Evolutionary conservation across 1,139 yeast genomes (phyloP).

Genomic region (Scheffersomyces cryptocercus): DNA sequence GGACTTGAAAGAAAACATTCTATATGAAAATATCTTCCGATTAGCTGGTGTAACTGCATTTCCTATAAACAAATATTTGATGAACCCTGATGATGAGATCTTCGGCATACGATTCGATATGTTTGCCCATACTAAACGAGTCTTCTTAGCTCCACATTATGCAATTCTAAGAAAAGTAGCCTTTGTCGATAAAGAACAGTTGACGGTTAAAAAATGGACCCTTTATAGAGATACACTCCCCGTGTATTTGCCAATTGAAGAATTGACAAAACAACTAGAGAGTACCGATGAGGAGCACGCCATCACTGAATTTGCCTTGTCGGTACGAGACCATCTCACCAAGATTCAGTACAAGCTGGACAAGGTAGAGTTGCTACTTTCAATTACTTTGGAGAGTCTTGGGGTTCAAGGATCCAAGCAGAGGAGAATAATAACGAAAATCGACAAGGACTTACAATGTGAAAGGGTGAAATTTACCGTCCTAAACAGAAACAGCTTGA

Average conservation of each 20-base stretch:
- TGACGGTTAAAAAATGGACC: slow-evolving; percentile 22
- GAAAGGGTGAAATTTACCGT: slow-evolving; percentile 17
- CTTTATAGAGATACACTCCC: slow-evolving; percentile 42
- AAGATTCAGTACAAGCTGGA: slow-evolving; percentile 34
- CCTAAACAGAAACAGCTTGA: neutral
- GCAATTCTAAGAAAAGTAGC: slow-evolving; percentile 29
- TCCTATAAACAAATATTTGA: slow-evolving; percentile 32
- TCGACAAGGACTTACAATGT: slow-evolving; percentile 29
- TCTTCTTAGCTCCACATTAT: slow-evolving; percentile 37
- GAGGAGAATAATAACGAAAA: slow-evolving; percentile 10
- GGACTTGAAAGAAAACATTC: slow-evolving; percentile 31
- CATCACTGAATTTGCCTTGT: slow-evolving; percentile 14
- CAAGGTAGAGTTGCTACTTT: slow-evolving; percentile 20
- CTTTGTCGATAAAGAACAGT: slow-evolving; percentile 11
- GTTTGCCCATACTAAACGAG: slow-evolving; percentile 18
- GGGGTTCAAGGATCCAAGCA: slow-evolving; percentile 3
- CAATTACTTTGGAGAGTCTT: slow-evolving; percentile 12
- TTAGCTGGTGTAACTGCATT: slow-evolving; percentile 45
- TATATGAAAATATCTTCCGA: slow-evolving; percentile 39
- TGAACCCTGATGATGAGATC: slow-evolving; percentile 22
- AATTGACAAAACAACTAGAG: slow-evolving; percentile 5
- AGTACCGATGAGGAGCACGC: slow-evolving; percentile 4
- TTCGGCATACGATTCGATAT: slow-evolving; percentile 43
- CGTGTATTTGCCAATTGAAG: slow-evolving; percentile 25
- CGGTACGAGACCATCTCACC: slow-evolving; percentile 20